Base-by-base conservation (phyloP, 305 asterid species). In the Fraxinus greggii region DNA sequence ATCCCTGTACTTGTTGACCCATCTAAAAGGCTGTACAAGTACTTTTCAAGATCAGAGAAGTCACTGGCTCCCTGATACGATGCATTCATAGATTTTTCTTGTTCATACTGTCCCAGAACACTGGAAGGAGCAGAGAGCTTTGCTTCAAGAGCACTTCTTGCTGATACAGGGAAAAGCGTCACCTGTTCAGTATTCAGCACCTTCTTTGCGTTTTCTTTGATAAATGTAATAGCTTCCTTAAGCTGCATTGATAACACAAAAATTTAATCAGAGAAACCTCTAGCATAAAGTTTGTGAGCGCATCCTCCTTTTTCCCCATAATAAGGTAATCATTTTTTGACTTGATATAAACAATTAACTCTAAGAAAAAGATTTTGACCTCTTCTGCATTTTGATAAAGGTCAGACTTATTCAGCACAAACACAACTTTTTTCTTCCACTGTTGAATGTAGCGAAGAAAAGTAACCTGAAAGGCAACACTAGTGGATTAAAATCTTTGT, bases 391-490 rank as follows among this genome's bases (percentile, higher is more conserved):
- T 89, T 82, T 84, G 93, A 88, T 91, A 97, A 72, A 97, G 88
- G 87, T 97, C 99, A 79, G 97, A 84, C 86, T 97, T 97, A 84
- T 97, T 97, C 86, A 97, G 92, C 88, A 94, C 98, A 40, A 97
- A 93, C 78, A 97, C 94, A 70, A 93, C 84, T 84, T 92, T 93
- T 85, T 97, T 94, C 94, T 90, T 89, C 99, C 98, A 97, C 80
- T 94, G 95, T 86, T 97, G 99, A 83, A 90, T 94, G 80, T 94
- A 97, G 84, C 97, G 98, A 79, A 97, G 97, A 91, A 97, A 94
- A 85, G 87, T 77, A 83, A 94, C 98, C 98, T 94, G 93, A 70
- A 76, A 82, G 77, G 73, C 67, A 88, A 80, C 84, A 86, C 79
- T 67, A 73, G 65, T 70, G 31, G 59, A 76, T 59, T 36, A 15